phyloP scores from a whole-genome alignment of 192 early-diverging fungal genomes.

The Coemansia sp. region DNA sequence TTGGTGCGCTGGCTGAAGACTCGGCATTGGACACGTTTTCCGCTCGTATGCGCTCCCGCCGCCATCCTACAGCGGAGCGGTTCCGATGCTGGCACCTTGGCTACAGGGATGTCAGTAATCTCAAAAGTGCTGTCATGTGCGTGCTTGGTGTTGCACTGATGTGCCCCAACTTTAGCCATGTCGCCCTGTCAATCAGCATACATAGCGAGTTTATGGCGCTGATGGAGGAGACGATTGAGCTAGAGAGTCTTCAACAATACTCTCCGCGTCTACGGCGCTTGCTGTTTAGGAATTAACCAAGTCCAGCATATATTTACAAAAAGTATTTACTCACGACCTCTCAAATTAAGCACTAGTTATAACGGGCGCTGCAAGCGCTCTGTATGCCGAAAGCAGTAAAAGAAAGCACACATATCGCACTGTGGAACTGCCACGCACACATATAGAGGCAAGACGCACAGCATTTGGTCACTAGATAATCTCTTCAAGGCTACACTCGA shows the following conservation, averaged over 20 bases:
- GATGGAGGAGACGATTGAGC: background rate
- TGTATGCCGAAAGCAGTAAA: too few relatives aligned
- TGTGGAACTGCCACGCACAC: too few relatives aligned
- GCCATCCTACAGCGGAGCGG: background rate
- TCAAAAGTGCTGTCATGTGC: background rate
- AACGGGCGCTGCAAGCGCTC: too few relatives aligned
- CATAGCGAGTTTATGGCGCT: background rate
- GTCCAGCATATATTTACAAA: too few relatives aligned
- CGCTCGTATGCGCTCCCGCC: background rate
- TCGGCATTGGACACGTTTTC: background rate
- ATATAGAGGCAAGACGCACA: too few relatives aligned
- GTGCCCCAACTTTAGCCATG: background rate
- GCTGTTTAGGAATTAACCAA: background rate
- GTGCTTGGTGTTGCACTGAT: background rate
- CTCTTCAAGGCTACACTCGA: too few relatives aligned
- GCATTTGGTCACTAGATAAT: too few relatives aligned
- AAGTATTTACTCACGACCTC: too few relatives aligned
- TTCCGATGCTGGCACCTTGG: background rate
- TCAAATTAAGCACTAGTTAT: too few relatives aligned
- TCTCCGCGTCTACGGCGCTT: background rate
- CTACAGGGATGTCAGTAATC: background rate
- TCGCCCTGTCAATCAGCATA: background rate
- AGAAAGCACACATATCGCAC: too few relatives aligned
- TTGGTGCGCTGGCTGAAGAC: background rate
- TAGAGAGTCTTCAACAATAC: background rate